phyloP scores from a whole-genome alignment of 306 rosid species.

The Datisca glomerata region DNA sequence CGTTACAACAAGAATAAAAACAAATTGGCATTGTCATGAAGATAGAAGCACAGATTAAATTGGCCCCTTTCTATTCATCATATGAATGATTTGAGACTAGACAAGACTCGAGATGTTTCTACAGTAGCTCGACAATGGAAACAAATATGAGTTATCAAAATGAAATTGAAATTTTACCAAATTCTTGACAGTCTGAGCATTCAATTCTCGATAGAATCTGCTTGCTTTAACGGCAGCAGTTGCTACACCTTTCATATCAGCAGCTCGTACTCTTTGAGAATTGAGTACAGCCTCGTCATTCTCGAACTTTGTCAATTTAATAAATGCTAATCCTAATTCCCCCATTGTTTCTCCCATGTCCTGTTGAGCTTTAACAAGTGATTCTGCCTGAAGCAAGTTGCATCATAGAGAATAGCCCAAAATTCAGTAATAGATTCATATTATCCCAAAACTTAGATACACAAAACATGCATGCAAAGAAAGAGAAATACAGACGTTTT shows the following conservation, averaged over 20 bases:
- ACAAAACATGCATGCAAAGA: too few relatives aligned
- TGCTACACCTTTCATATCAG: conserved; percentile 74
- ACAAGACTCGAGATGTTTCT: too few relatives aligned
- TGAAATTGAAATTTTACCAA: conserved; percentile 39
- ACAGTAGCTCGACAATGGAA: too few relatives aligned
- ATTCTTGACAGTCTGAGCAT: conserved; percentile 89
- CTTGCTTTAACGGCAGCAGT: conserved; percentile 90
- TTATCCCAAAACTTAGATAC: too few relatives aligned
- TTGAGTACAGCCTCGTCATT: conserved; percentile 62
- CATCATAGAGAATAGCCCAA: conserved; percentile 8
- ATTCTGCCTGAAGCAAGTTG: conserved; percentile 54
- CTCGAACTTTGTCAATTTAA: conserved; percentile 81
- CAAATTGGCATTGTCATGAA: too few relatives aligned
- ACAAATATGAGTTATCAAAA: too few relatives aligned
- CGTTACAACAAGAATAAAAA: too few relatives aligned
- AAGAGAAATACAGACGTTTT: too few relatives aligned
- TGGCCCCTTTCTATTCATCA: too few relatives aligned
- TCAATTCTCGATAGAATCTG: conserved; percentile 81
- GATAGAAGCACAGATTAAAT: too few relatives aligned
- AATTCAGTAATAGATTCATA: too few relatives aligned
- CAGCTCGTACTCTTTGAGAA: conserved; percentile 62
- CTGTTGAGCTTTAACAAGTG: conserved; percentile 87
- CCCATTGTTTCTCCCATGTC: conserved; percentile 96
- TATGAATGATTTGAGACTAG: too few relatives aligned
- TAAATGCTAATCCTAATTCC: conserved; percentile 73